Percentiles rank a stretch among this genome's conserved stretches.
phyloP scores from a whole-genome alignment of 768 basidiomycete genomes.

The Lactarius sp. region DNA sequence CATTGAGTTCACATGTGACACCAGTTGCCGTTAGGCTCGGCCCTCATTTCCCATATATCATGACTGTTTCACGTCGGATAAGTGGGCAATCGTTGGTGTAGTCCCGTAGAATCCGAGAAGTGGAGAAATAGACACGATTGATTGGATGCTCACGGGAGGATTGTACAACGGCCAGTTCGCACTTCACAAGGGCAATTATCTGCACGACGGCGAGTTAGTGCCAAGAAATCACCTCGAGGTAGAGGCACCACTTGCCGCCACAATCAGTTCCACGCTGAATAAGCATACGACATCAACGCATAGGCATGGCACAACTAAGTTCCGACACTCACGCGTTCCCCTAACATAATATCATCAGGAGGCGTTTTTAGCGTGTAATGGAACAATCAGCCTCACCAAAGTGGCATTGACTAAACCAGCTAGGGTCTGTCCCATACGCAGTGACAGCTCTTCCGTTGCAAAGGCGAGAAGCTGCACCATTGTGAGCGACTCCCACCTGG shows the following conservation, averaged over 20 bases:
- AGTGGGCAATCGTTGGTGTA: not conserved
- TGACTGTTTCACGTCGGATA: not conserved
- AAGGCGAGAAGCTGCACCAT: conserved; percentile 62
- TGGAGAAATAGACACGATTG: not conserved
- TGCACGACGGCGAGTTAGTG: conserved; percentile 26
- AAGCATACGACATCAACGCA: not conserved
- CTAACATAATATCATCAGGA: conserved; percentile 16
- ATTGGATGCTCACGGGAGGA: conserved; percentile 36
- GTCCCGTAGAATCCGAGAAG: not conserved
- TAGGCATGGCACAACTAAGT: not conserved
- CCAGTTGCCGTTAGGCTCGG: not conserved
- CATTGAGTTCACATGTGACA: not conserved
- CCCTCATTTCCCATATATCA: not conserved
- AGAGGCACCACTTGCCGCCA: conserved; percentile 33
- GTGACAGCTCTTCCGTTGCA: conserved; percentile 79
- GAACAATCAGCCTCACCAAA: conserved; percentile 40
- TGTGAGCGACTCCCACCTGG: not conserved
- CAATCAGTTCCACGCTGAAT: conserved; percentile 40
- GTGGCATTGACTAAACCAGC: conserved; percentile 86
- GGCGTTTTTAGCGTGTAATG: not conserved
- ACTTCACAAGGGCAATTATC: conserved; percentile 45
- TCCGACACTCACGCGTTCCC: conserved; percentile 30
- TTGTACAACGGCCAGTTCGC: conserved; percentile 43
- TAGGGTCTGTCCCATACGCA: conserved; percentile 77
- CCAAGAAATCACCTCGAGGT: not conserved